Evolutionary conservation across 2,329 filamentous ascomycete genomes (phyloP).

Genomic region (Nigrograna mackinnonii): DNA sequence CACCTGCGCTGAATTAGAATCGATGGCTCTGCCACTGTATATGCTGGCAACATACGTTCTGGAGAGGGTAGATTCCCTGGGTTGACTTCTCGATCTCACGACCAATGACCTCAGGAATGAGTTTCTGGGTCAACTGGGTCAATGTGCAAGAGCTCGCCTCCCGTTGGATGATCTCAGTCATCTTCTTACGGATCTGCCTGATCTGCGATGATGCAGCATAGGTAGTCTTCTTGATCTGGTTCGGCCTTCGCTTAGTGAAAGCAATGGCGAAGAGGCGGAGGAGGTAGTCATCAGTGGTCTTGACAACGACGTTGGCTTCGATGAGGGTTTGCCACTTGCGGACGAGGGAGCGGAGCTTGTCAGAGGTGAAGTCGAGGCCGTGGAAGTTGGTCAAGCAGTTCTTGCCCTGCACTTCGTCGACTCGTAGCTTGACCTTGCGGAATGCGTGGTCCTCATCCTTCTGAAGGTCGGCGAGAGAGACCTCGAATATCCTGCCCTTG

Average conservation of each 20-base stretch:
- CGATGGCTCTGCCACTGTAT: constrained; percentile 4
- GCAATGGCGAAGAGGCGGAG: constrained; percentile 98
- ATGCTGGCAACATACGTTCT: constrained; percentile 72
- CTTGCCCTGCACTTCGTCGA: constrained; percentile 99
- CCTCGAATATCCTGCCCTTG: constrained; percentile 98
- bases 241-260: constrained; percentile 98
- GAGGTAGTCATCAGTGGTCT: constrained; percentile 99
- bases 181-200: constrained; percentile 98
- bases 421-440: constrained; percentile 98
- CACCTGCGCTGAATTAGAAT: constrained; percentile 63
- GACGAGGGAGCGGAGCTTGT: constrained; percentile 98
- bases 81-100: constrained; percentile 99
- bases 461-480: constrained; percentile 97
- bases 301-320: constrained; percentile 99
- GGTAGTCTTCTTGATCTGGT: constrained; percentile 99
- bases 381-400: constrained; percentile 99
- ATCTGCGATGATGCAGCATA: constrained; percentile 98
- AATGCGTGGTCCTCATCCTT: constrained; percentile 99
- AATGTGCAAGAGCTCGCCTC: constrained; percentile 95
- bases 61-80: constrained; percentile 98
- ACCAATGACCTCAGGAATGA: constrained; percentile 98
- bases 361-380: constrained; percentile 99
- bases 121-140: constrained; percentile 95
- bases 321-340: constrained; percentile 99
- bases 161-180: constrained; percentile 97